These are phyloP conservation scores for Trichoderma sp. DNA, from an alignment of 2,329 filamentous ascomycete species.

Conservation along the genomic window DNA sequence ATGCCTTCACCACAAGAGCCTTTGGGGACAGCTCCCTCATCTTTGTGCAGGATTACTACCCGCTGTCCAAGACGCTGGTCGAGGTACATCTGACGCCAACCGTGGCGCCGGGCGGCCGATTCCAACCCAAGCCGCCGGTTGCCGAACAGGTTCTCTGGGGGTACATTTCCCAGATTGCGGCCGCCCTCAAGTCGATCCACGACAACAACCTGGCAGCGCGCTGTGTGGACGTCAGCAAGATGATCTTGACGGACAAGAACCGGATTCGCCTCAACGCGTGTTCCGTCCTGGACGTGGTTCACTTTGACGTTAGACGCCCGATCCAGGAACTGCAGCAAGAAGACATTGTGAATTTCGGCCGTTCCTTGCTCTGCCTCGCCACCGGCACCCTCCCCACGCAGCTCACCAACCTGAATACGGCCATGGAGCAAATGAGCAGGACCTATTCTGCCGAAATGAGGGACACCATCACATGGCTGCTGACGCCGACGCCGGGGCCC, in stretches of 20 bases:
- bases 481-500: slow-evolving; percentile 58
- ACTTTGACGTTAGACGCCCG: slow-evolving; percentile 68
- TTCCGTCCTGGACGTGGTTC: slow-evolving; percentile 82
- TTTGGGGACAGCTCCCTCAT: slow-evolving; percentile 95
- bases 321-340: slow-evolving; percentile 79
- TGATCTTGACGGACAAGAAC: slow-evolving; percentile 86
- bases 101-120: slow-evolving; percentile 42
- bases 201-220: slow-evolving; percentile 75
- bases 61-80: slow-evolving; percentile 81
- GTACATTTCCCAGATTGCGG: slow-evolving; percentile 88
- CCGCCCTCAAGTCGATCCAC: slow-evolving; percentile 84
- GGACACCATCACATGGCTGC: slow-evolving; percentile 77
- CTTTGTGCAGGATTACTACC: slow-evolving; percentile 90
- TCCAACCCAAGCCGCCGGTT: slow-evolving; percentile 47
- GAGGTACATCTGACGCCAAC: slow-evolving; percentile 67
- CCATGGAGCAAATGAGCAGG: slow-evolving; percentile 72
- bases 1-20: slow-evolving; percentile 87
- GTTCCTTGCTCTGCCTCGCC: slow-evolving; percentile 77
- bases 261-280: slow-evolving; percentile 85
- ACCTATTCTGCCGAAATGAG: slow-evolving; percentile 76
- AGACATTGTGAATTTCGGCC: slow-evolving; percentile 81
- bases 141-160: slow-evolving; percentile 80
- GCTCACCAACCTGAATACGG: slow-evolving; percentile 61
- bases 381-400: slow-evolving; percentile 58
- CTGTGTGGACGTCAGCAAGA: slow-evolving; percentile 81